A percentile compares a stretch with the other conserved stretches of the same genome.
phyloP scores from a whole-genome alignment of 805 yeast species.

The Hanseniaspora jakobsenii region DNA sequence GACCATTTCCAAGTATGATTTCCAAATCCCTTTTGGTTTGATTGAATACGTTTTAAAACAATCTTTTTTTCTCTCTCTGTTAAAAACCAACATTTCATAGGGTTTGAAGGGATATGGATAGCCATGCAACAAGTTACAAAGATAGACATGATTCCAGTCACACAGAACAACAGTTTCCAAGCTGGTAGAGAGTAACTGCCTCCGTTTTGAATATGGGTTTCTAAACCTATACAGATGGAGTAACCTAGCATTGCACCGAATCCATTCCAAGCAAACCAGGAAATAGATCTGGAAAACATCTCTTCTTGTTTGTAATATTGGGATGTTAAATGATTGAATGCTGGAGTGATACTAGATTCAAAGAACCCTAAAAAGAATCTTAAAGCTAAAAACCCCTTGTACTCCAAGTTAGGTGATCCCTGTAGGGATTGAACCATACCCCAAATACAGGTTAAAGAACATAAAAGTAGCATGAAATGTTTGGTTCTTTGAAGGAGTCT shows the following conservation, averaged over 20 bases:
- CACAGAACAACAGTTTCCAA: slow-evolving; percentile 51
- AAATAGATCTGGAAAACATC: slow-evolving; percentile 33
- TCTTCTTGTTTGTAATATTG: slow-evolving; percentile 46
- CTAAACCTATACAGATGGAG: slow-evolving; percentile 44
- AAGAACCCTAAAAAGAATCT: slow-evolving; percentile 41
- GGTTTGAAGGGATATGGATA: slow-evolving; percentile 46
- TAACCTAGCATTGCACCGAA: slow-evolving; percentile 40
- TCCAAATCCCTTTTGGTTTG: slow-evolving; percentile 48
- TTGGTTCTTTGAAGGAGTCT: slow-evolving; percentile 44
- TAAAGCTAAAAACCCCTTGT: slow-evolving; percentile 36
- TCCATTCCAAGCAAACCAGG: slow-evolving; percentile 38
- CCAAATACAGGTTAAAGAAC: slow-evolving; percentile 46
- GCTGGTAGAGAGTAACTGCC: slow-evolving; percentile 34
- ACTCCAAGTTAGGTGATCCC: slow-evolving; percentile 36
- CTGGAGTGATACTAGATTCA: slow-evolving; percentile 46
- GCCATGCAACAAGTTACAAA: slow-evolving; percentile 37
- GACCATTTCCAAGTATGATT: slow-evolving; percentile 41
- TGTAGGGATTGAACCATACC: slow-evolving; percentile 45
- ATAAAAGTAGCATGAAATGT: slow-evolving; percentile 37
- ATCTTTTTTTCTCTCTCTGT: slow-evolving; percentile 36
- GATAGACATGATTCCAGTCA: slow-evolving; percentile 49
- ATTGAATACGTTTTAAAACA: slow-evolving; percentile 42
- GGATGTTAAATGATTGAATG: slow-evolving; percentile 42
- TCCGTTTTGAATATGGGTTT: slow-evolving; percentile 25
- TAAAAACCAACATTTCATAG: slow-evolving; percentile 39